Evolutionary conservation across 345 rosid genomes (phyloP).

Genomic region (Adansonia digitata): DNA sequence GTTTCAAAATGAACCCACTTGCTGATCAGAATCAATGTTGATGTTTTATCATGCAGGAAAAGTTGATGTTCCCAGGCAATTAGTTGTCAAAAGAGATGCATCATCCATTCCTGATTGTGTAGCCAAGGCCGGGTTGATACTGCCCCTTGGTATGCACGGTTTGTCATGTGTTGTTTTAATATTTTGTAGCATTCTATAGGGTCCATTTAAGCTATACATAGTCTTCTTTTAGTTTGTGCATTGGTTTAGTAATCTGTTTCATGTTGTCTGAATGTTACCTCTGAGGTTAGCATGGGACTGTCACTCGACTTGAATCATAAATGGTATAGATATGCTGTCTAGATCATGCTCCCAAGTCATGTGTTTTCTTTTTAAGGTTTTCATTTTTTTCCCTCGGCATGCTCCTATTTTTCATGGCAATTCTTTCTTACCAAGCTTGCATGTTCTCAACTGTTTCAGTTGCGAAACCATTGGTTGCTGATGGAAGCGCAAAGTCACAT

Average conservation of each 20-base stretch:
- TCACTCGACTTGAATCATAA: not conserved
- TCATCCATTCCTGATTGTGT: slow-evolving; percentile 60
- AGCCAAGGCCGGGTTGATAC: slow-evolving; percentile 48
- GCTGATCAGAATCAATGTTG: slow-evolving; percentile 1
- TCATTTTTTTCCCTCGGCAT: not conserved
- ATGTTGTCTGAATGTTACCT: not conserved
- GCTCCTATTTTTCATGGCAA: not conserved
- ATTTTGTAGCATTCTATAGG: not conserved
- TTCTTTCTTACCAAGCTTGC: slow-evolving; percentile 2
- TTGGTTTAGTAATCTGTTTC: not conserved
- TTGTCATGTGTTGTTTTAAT: not conserved
- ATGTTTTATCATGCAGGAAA: slow-evolving; percentile 37
- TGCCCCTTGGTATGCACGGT: slow-evolving; percentile 50
- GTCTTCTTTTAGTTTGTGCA: not conserved
- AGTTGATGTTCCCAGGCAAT: slow-evolving; percentile 61
- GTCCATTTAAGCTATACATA: not conserved
- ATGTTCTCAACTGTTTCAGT: slow-evolving; percentile 33
- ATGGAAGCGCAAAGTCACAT: slow-evolving; percentile 82
- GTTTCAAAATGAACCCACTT: not conserved
- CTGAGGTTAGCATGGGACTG: not conserved
- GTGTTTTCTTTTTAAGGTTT: not conserved
- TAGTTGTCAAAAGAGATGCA: slow-evolving; percentile 60
- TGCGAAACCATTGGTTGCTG: slow-evolving; percentile 72
- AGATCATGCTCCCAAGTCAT: not conserved
- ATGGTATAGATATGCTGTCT: not conserved